Percentiles rank a stretch among this genome's conserved stretches.
phyloP scores from a whole-genome alignment of 495 filamentous ascomycete genomes.

The Thozetella sp. region DNA sequence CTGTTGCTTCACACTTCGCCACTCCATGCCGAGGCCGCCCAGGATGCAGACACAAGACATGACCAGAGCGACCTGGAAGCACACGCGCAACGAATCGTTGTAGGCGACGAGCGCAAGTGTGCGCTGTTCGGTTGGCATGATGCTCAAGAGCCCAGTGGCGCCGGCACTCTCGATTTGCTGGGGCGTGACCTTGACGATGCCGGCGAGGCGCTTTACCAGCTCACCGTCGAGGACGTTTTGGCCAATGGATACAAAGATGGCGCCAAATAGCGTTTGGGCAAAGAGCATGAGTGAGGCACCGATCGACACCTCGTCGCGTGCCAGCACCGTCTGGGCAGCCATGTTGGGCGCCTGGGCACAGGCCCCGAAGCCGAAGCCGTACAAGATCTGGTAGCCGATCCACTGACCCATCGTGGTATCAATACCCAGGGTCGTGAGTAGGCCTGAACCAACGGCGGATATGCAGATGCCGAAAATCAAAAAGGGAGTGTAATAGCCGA shows the following conservation, averaged over 20 bases:
- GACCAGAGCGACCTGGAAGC: conserved; percentile 67
- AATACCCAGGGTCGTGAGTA: conserved; percentile 58
- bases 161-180: conserved; percentile 43
- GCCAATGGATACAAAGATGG: conserved; percentile 62
- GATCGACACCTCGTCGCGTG: conserved; percentile 52
- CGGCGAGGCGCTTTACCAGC: no score
- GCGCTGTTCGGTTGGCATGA: conserved; percentile 44
- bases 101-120: conserved; percentile 63
- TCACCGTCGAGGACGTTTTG: conserved; percentile 63
- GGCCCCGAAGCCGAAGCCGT: conserved; percentile 41
- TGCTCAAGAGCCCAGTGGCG: conserved; percentile 62
- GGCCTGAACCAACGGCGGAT: conserved; percentile 61
- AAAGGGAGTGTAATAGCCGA: conserved; percentile 70
- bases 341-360: conserved; percentile 34
- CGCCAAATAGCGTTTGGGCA: conserved; percentile 60
- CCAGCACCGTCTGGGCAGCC: conserved; percentile 45
- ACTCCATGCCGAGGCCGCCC: conserved; percentile 65
- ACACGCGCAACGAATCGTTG: conserved; percentile 63
- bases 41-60: conserved; percentile 59
- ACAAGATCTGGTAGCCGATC: conserved; percentile 67
- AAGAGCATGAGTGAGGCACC: conserved; percentile 64
- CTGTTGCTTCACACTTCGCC: conserved; percentile 84
- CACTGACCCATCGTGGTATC: conserved; percentile 32
- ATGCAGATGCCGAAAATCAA: conserved; percentile 59
- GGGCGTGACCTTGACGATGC: no score